Evolutionary conservation across 805 yeast genomes (phyloP).

Genomic region (Diddensiella santjacobensis): DNA sequence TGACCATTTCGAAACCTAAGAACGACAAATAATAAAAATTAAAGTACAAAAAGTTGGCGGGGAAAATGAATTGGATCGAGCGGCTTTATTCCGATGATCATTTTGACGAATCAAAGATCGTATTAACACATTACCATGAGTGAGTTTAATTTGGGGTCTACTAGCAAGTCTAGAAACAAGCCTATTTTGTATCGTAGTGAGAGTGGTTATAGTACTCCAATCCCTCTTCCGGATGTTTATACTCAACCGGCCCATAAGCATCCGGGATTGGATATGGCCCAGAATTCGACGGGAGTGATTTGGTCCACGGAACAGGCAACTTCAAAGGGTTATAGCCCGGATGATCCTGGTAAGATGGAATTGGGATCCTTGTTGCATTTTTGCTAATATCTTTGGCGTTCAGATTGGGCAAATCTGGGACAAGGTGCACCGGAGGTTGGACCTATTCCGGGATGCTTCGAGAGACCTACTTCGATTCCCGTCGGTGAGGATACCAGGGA

Average conservation of each 20-base stretch:
- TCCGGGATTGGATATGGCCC: constrained; percentile 57
- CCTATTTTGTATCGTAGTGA: constrained; percentile 22
- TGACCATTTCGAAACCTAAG: too few species aligned
- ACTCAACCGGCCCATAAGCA: constrained; percentile 35
- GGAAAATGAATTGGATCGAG: too few species aligned
- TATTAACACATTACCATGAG: background rate
- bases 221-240: constrained; percentile 29
- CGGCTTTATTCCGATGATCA: background rate
- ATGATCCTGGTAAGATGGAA: constrained; percentile 24
- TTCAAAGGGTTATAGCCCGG: constrained; percentile 49
- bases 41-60: too few species aligned
- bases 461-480: constrained; percentile 47
- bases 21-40: too few species aligned
- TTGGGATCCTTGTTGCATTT: background rate
- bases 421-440: constrained; percentile 67
- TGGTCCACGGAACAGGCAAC: constrained; percentile 62
- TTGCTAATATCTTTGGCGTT: background rate
- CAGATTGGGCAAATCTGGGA: constrained; percentile 55
- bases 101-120: background rate
- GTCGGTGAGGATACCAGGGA: constrained; percentile 49
- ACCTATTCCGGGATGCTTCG: constrained; percentile 54
- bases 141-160: background rate
- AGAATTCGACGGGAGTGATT: constrained; percentile 59
- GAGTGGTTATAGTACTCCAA: constrained; percentile 27
- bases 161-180: background rate